Base-by-base conservation (phyloP, 805 yeast species). In the Saccharomycopsis sp. region DNA sequence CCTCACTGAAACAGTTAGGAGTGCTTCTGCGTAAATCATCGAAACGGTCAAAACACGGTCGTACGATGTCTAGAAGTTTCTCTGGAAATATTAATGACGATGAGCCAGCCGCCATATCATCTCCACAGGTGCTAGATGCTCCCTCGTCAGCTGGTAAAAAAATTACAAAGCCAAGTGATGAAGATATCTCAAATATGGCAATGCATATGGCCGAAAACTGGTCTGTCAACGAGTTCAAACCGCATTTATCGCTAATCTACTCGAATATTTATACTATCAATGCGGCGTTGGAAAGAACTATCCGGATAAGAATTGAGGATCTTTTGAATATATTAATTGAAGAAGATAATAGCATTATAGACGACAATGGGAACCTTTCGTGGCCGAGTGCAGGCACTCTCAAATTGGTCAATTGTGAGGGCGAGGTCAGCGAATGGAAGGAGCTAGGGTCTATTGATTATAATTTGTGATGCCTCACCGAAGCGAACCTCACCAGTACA, bases 191-290 rank as follows among this genome's bases (percentile, higher is more conserved):
- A 8, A 7, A n/a, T 9, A 15, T 59, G 22, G 74, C 75, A 5
- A 72, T 76, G 34, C 65, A 67, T 50, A 74, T 78, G 38, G 84
- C 89, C 0, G 75, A 71, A 3, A 75, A 75, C 24, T 87, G 93
- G 92, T 78, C 80, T 2, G 61, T 60, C 14, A 66, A 70, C 2
- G 86, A 83, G 56, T 88, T 75, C 66, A 82, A 80, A 56, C 96
- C 96, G 1, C 96, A 88, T 68, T 73, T 88, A 17, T 85, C 91
- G 5, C 70, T 88, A 57, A 83, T 83, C 3, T 88, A 88, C 69
- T 83, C 90, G 8, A 78, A 82, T 59, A 68, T 79, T 25, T 78
- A 81, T 63, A 42, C 55, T 19, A 79, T 89, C 14, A 85, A 85
- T 62, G 84, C 78, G 65, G 91, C 92, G 0, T 73, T 82, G 58